phyloP scores from a whole-genome alignment of 1,284 basidiomycete species.

The Boletus smithii region DNA sequence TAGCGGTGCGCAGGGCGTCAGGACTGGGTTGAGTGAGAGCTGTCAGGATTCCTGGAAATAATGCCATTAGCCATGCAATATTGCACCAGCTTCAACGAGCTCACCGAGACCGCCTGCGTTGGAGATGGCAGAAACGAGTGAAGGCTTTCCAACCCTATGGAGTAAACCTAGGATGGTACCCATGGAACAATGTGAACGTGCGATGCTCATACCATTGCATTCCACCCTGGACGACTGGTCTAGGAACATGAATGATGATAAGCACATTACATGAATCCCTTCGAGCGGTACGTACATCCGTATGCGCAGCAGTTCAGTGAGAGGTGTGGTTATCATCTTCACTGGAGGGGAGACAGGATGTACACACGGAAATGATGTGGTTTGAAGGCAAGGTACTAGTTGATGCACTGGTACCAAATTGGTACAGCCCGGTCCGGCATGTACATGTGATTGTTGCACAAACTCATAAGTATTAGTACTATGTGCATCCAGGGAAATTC shows the following conservation, averaged over 20 bases:
- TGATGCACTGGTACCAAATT: too few relatives aligned
- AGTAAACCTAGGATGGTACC: constrained; percentile 8
- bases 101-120: constrained; percentile 82
- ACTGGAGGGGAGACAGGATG: neutral
- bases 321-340: constrained; percentile 39
- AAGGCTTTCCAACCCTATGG: constrained; percentile 72
- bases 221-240: constrained; percentile 76
- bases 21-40: constrained; percentile 87
- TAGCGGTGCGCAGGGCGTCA: constrained; percentile 80
- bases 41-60: constrained; percentile 67
- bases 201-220: constrained; percentile 72
- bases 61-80: constrained; percentile 1
- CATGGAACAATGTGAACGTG: constrained; percentile 8
- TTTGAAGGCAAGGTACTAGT: too few relatives aligned
- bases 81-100: constrained; percentile 15
- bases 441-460: constrained; percentile 9
- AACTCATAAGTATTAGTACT: too few relatives aligned
- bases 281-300: constrained; percentile 29
- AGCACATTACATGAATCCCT: neutral
- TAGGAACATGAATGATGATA: constrained; percentile 29
- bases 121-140: constrained; percentile 76
- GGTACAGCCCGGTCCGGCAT: too few relatives aligned
- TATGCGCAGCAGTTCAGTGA: constrained; percentile 41
- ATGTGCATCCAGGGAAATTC: too few relatives aligned
- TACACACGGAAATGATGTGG: too few relatives aligned